phyloP scores from a whole-genome alignment of 2,329 filamentous ascomycete species.

The Fusarium citri region DNA sequence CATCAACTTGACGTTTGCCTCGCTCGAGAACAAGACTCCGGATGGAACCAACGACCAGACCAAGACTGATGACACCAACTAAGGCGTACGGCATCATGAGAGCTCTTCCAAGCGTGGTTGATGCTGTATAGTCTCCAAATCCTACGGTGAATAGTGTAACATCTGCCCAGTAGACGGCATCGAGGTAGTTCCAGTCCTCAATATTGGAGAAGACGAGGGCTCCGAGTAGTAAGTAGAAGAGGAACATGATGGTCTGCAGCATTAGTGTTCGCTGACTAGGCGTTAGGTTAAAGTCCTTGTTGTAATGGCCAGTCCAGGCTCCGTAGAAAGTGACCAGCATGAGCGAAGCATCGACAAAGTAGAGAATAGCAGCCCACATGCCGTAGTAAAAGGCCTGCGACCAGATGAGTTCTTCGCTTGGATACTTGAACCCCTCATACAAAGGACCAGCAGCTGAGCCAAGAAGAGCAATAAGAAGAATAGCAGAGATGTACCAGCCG shows the following conservation, averaged over 20 bases:
- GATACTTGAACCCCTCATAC: slow-evolving; percentile 49
- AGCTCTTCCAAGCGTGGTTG: slow-evolving; percentile 69
- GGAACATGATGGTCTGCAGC: slow-evolving; percentile 87
- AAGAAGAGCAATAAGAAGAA: slow-evolving; percentile 74
- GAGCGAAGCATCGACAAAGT: slow-evolving; percentile 81
- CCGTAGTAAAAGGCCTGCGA: slow-evolving; percentile 91
- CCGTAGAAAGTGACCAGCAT: slow-evolving; percentile 84
- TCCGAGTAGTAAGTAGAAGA: slow-evolving; percentile 83
- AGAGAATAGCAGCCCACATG: slow-evolving; percentile 81
- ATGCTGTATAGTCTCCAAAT: slow-evolving; percentile 66
- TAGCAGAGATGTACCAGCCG: slow-evolving; percentile 76
- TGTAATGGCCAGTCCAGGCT: slow-evolving; percentile 76
- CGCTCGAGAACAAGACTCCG: slow-evolving; percentile 72
- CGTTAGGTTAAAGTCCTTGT: slow-evolving; percentile 81
- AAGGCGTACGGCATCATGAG: slow-evolving; percentile 87
- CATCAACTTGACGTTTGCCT: slow-evolving; percentile 64
- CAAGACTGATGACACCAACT: slow-evolving; percentile 84
- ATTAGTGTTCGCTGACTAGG: slow-evolving; percentile 88
- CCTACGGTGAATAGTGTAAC: slow-evolving; percentile 75
- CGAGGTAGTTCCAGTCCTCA: slow-evolving; percentile 80
- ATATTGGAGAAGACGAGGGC: slow-evolving; percentile 79
- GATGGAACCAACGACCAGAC: slow-evolving; percentile 85
- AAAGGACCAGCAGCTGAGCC: slow-evolving; percentile 73
- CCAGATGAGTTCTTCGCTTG: slow-evolving; percentile 66
- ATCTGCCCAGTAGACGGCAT: slow-evolving; percentile 83